Conservation (phyloP, 2,329 filamentous ascomycete genomes). For the Apiospora pterosperma region DNA sequence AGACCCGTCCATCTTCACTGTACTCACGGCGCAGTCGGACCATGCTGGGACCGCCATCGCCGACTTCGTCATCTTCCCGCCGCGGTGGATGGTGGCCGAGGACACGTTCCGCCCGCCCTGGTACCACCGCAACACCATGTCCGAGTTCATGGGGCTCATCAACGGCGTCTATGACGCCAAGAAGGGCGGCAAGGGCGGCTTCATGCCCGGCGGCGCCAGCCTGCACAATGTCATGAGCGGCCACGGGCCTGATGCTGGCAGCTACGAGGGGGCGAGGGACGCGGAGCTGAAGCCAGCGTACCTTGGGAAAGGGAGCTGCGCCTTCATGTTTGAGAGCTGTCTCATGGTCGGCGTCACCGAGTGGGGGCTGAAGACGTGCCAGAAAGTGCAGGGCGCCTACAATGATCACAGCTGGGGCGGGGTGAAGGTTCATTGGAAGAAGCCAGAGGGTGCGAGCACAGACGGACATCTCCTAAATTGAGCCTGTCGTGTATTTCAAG, state of each 20-base stretch:
- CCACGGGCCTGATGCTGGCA: slow-evolving; percentile 48
- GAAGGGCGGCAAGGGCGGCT: slow-evolving; percentile 41
- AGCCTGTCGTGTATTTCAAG: slow-evolving; percentile 2
- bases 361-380: slow-evolving; percentile 61
- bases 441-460: slow-evolving; percentile 29
- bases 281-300: slow-evolving; percentile 57
- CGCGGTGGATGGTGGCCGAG: slow-evolving; percentile 57
- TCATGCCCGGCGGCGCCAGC: slow-evolving; percentile 45
- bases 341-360: slow-evolving; percentile 70
- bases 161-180: slow-evolving; percentile 49
- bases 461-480: slow-evolving; percentile 27
- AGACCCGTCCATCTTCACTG: slow-evolving; percentile 66
- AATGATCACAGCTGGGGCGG: slow-evolving; percentile 79
- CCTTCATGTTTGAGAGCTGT: slow-evolving; percentile 68
- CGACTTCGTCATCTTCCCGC: slow-evolving; percentile 62
- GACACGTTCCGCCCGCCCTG: slow-evolving; percentile 60
- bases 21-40: slow-evolving; percentile 52
- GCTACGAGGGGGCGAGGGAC: slow-evolving; percentile 55
- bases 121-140: slow-evolving; percentile 58
- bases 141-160: slow-evolving; percentile 51
- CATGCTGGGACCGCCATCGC: slow-evolving; percentile 51
- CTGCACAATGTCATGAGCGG: slow-evolving; percentile 62
- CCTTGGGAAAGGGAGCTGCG: slow-evolving; percentile 59
- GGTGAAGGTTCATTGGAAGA: slow-evolving; percentile 60
- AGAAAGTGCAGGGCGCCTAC: slow-evolving; percentile 63